Base-by-base conservation (phyloP, 768 basidiomycete genomes). In the Cystofilobasidium ferigula region DNA sequence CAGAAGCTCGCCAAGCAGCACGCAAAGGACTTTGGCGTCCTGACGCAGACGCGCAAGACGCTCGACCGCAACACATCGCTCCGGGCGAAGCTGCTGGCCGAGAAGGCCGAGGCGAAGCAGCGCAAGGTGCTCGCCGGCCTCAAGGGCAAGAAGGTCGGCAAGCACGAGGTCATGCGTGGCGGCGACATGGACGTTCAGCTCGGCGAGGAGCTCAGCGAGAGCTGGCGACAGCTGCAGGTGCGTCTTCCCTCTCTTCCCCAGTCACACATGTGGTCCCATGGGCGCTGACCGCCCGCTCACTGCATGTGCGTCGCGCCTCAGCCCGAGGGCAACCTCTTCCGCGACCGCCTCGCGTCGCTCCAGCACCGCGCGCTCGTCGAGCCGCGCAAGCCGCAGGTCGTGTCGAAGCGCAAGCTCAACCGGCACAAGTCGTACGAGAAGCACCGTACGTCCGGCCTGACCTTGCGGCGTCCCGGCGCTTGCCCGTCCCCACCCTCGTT, bases 271-370 rank as follows among this genome's bases (percentile, higher is more conserved):
- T 9, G 12, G 47, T 36, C 14, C 36, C 42, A 1, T 42, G 9
- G 59, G n/a, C n/a, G n/a, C n/a, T n/a, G n/a, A n/a, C n/a, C n/a
- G n/a, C n/a, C n/a, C n/a, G n/a, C n/a, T n/a, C n/a, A n/a, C n/a
- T n/a, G n/a, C n/a, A n/a, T n/a, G n/a, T n/a, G n/a, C n/a, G n/a
- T n/a, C 67, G 53, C 43, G 26, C 26, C 59, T 36, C 68, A 94
- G 91, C 88, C 89, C 22, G 91, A 95, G 78, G 92, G 92, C 30
- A 95, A 94, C 73, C 78, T 92, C 38, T 94, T 94, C 81, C 82
- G 85, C 28, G 92, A 95, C 74, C 83, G 89, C 1, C 91, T 90
- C 78, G 76, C 86, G 35, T 90, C 87, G 73, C 78, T 95, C 73
- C 91, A 94, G 72, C 87, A 92, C 69, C 81, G 90, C 34, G 89